Evolutionary conservation across 2,329 filamentous ascomycete genomes (phyloP), one percentile per base, ranked within the genome.

Genomic region (Colletotrichum shisoi): DNA sequence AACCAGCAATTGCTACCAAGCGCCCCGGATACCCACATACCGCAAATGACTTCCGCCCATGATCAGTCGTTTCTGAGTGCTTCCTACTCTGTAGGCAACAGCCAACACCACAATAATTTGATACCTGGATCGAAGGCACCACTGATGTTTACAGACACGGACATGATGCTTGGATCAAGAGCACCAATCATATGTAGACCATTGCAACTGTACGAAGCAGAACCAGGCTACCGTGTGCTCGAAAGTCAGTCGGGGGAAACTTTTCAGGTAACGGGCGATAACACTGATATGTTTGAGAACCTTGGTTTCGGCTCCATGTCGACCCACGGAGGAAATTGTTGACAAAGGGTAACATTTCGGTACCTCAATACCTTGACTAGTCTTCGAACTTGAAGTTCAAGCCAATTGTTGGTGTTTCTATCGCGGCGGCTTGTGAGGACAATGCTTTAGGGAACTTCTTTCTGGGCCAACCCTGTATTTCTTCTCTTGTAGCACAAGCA

Each of bases 401-500:
- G 15, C 39, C 39, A 5, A 42, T 42, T 3, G 39, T 42, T 42
- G 12, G 39, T 42, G 13, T 42, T 42, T 42, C 39, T 15, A 42
- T 8, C 8, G 45, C 21, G 7, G 45, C 45, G 15, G 45, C 45
- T 46, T 46, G 21, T 11, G 17, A 42, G 40, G 40, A 42, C 40
- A 42, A 42, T 46, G 21, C 45, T 24, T 42, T 21, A 3, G n/a
- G 45, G 5, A 46, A 46, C 45, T 15, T 46, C 45, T 46, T 46
- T 46, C 24, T 46, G 13, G 45, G 45, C 45, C 21, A 46, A 15
- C 45, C 45, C 45, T 46, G 21, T 46, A 46, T 46, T 15, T 46
- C 45, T 21, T 46, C 45, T 15, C 15, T 15, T 15, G 21, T 46
- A 15, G 21, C 21, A 46, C 9, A 46, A 46, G 9, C 19, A 46